phyloP scores from a whole-genome alignment of 2,329 filamentous ascomycete genomes.

The Raffaelea ambrosiae region DNA sequence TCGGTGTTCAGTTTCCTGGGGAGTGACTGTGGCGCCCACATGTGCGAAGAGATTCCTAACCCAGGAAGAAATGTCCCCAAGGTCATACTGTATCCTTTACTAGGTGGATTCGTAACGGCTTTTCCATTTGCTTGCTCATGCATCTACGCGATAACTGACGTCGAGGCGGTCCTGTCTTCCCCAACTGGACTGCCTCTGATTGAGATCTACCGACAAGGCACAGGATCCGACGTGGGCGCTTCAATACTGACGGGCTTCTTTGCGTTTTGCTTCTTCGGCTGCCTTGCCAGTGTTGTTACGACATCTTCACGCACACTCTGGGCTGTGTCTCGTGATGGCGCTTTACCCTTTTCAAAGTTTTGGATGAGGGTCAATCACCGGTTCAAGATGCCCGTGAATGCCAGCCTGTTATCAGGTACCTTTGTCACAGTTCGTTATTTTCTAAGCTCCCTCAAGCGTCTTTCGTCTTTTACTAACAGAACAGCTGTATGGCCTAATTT shows the following conservation, averaged over 20 bases:
- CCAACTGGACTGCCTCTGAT: slow-evolving; percentile 10
- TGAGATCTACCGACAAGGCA: slow-evolving; percentile 10
- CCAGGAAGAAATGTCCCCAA: slow-evolving; percentile 8
- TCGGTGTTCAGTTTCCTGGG: slow-evolving; percentile 7
- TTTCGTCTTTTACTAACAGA: too few species aligned
- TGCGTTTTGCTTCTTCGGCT: slow-evolving; percentile 11
- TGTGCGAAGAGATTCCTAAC: slow-evolving; percentile 11
- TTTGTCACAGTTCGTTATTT: too few species aligned
- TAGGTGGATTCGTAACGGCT: slow-evolving; percentile 5
- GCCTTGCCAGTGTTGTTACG: slow-evolving; percentile 7
- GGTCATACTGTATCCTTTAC: slow-evolving; percentile 5
- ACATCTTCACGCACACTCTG: slow-evolving; percentile 9
- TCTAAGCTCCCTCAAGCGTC: too few species aligned
- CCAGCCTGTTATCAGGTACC: slow-evolving; percentile 9
- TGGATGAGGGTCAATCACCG: slow-evolving; percentile 14
- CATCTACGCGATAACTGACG: slow-evolving; percentile 9
- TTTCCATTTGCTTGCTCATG: slow-evolving; percentile 9
- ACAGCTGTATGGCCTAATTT: slow-evolving; percentile 20
- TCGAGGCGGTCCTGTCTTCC: slow-evolving; percentile 4
- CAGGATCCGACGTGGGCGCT: slow-evolving; percentile 1
- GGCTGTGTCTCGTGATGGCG: slow-evolving; percentile 16
- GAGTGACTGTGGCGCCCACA: slow-evolving; percentile 8
- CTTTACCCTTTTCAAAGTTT: slow-evolving; percentile 16
- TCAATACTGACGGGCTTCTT: slow-evolving; percentile 8
- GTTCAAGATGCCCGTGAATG: slow-evolving; percentile 20